Evolutionary conservation across 805 yeast species (phyloP), one percentile per base, ranked within the genome.

Genomic region (Starmerella sp.): DNA sequence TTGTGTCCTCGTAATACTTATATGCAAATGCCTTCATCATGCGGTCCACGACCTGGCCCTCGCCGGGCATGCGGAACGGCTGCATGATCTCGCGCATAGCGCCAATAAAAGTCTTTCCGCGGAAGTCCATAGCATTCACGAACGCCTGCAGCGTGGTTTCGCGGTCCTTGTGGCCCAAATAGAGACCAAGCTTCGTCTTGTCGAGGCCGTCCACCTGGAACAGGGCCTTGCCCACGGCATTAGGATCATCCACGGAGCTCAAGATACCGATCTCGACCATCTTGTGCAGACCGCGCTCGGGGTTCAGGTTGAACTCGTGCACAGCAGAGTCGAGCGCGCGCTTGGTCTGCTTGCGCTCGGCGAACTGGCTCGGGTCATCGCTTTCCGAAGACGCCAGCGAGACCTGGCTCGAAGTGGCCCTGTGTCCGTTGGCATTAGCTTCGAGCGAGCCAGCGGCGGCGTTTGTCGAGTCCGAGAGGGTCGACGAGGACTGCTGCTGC

Each of bases 1-100:
- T 51, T 66, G 93, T 93, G 58, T 91, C 96, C 60, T 85, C 82
- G 28, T 83, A 82, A 66, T 83, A 93, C 61, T 95, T 77, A 69
- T 88, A 95, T 5, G 98, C 98, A 73, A 95, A 95, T 66, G 93
- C 91, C 67, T 93, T 78, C 96, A 95, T 87, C 66, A 83, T 88
- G 63, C 99, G 78, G 74, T 93, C 98, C 66, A 93, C 91, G 66
- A 93, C 91, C 71, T 93, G 99, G 5, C 96, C 90, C 71, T 93
- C 99, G 51, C 99, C 99, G 2, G 99, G 98, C 57, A 93, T 76
- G 67, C 98, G 77, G 72, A 93, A 95, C 48, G 81, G 77, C 66
- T 95, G 98, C 56, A 93, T 75, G 65, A 88, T 88, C 14, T 72
- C 74, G 61, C 98, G 78, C 73, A 93, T 73, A 0, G 97, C 95